Conservation (phyloP, 768 basidiomycete genomes). For the Leccinum subgranulosum region DNA sequence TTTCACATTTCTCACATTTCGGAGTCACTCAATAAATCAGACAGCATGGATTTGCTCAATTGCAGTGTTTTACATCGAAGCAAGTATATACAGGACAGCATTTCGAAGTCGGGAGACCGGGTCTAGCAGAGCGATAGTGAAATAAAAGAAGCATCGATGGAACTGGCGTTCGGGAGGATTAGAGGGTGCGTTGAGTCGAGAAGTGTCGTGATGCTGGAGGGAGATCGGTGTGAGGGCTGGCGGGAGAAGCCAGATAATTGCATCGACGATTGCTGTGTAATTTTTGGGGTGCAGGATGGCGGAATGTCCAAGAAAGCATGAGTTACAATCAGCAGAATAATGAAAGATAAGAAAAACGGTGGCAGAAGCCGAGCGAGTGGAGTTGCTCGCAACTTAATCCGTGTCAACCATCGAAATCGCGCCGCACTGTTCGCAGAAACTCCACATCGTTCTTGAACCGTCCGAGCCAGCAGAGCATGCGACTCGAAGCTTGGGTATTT, state of each 20-base stretch:
- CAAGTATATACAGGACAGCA: constrained; percentile 30
- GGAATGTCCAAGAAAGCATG: constrained; percentile 24
- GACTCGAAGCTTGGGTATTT: constrained; percentile 80
- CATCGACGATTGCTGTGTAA: constrained; percentile 21
- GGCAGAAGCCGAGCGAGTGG: constrained; percentile 8
- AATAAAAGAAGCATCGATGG: constrained; percentile 16
- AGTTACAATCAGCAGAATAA: constrained; percentile 33
- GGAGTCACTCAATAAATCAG: not conserved
- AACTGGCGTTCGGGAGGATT: constrained; percentile 18
- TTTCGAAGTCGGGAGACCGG: constrained; percentile 17
- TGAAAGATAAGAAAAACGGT: constrained; percentile 24
- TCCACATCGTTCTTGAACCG: constrained; percentile 79
- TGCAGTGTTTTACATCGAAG: constrained; percentile 26
- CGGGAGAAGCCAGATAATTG: constrained; percentile 18
- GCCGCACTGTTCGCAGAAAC: constrained; percentile 84
- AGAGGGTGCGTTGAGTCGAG: constrained; percentile 23
- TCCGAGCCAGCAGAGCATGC: constrained; percentile 69
- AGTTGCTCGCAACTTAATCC: constrained; percentile 40
- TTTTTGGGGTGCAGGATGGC: constrained; percentile 24
- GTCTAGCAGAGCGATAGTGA: constrained; percentile 20
- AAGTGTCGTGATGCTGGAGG: constrained; percentile 13
- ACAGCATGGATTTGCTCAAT: constrained; percentile 13
- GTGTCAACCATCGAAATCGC: constrained; percentile 85
- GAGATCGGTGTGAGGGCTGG: constrained; percentile 10
- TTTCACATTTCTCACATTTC: not conserved